Conservation (phyloP, 2,329 filamentous ascomycete species). For the Stemphylium lycopersici region DNA sequence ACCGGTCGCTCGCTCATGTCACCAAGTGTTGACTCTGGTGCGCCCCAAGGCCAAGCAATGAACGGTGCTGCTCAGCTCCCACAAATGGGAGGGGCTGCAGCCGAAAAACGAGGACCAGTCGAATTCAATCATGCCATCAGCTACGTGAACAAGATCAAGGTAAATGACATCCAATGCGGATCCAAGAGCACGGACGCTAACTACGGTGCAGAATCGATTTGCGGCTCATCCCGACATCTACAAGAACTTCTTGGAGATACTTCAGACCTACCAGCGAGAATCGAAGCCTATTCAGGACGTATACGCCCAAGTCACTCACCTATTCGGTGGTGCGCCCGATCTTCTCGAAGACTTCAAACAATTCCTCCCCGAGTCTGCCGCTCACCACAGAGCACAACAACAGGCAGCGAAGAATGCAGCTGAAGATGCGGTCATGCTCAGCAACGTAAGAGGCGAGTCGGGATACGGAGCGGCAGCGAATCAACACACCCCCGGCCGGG, state of each 20-base stretch:
- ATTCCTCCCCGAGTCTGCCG: constrained; percentile 89
- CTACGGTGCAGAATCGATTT: constrained; percentile 78
- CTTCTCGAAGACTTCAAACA: constrained; percentile 98
- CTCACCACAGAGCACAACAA: constrained; percentile 62
- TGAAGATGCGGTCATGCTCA: constrained; percentile 73
- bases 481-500: constrained; percentile 55
- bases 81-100: constrained; percentile 58
- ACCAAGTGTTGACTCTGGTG: constrained; percentile 52
- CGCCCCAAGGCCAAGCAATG: constrained; percentile 62
- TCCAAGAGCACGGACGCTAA: constrained; percentile 14
- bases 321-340: constrained; percentile 93
- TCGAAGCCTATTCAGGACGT: constrained; percentile 99
- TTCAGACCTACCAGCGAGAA: constrained; percentile 97
- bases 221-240: constrained; percentile 97
- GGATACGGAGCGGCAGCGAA: constrained; percentile 52
- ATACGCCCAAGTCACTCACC: constrained; percentile 91
- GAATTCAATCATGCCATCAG: constrained; percentile 99
- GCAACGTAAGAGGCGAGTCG: constrained; percentile 64
- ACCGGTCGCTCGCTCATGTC: constrained; percentile 61
- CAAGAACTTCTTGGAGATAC: constrained; percentile 97
- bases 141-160: constrained; percentile 99
- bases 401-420: constrained; percentile 66
- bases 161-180: constrained; percentile 51
- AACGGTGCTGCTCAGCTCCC: constrained; percentile 67
- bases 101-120: constrained; percentile 87